phyloP scores from a whole-genome alignment of 148 eudicot species.

The Chenopodium suecicum region DNA sequence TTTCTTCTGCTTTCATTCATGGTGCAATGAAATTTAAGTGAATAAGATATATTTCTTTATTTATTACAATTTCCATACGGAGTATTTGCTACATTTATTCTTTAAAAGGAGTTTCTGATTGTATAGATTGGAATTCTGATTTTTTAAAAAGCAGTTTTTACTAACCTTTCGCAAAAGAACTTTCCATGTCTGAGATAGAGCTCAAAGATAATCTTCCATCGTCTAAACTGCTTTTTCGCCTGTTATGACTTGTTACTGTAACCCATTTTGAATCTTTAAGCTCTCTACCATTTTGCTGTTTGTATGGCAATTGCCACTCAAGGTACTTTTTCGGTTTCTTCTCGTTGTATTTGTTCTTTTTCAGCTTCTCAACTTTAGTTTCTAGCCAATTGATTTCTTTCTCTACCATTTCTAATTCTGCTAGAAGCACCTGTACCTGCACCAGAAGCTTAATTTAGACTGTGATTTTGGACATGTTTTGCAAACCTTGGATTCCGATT shows the following conservation, averaged over 20 bases:
- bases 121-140: not conserved
- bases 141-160: not conserved
- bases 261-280: slow-evolving; percentile 18
- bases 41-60: not conserved
- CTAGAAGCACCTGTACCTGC: slow-evolving; percentile 69
- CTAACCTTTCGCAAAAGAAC: slow-evolving; percentile 40
- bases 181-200: slow-evolving; percentile 40
- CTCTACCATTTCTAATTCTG: slow-evolving; percentile 69
- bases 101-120: not conserved
- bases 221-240: slow-evolving; percentile 20
- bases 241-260: slow-evolving; percentile 36
- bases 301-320: slow-evolving; percentile 26
- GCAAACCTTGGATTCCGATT: not conserved
- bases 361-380: slow-evolving; percentile 50
- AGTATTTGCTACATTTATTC: not conserved
- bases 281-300: slow-evolving; percentile 25
- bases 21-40: not conserved
- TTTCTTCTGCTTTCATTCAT: slow-evolving; percentile 36
- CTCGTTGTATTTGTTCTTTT: slow-evolving; percentile 44
- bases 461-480: not conserved
- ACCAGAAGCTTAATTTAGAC: not conserved
- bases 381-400: slow-evolving; percentile 77
- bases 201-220: slow-evolving; percentile 53
- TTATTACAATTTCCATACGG: not conserved
- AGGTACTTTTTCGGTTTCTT: slow-evolving; percentile 29